Conservation (phyloP, 2,329 filamentous ascomycete species). For the Escovopsis sp. region DNA sequence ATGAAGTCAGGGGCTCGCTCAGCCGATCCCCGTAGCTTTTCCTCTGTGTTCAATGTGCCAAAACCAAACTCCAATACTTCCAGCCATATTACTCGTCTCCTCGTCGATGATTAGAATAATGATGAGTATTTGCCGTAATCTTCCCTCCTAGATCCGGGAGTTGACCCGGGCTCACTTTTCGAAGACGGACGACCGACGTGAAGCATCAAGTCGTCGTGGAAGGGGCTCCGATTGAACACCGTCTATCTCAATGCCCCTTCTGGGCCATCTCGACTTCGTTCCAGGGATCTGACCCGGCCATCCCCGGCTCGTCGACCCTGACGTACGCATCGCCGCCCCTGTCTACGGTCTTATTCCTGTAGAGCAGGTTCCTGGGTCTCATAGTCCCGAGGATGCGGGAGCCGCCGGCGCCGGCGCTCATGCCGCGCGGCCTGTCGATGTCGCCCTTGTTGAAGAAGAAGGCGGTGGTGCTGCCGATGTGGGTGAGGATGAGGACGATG, state of each 20-base stretch:
- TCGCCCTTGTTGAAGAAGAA: slow-evolving; percentile 2
- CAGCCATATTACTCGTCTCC: no score
- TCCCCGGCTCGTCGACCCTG: not conserved
- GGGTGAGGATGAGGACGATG: slow-evolving; percentile 18
- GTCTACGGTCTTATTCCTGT: not conserved
- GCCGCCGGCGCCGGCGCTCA: no score
- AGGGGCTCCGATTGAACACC: no score
- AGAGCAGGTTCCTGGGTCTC: not conserved
- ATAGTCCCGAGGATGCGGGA: no score
- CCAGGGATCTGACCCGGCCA: not conserved
- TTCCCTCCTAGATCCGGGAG: no score
- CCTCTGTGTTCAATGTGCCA: not conserved
- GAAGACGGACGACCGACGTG: no score
- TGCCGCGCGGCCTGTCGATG: no score
- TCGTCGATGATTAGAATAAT: no score
- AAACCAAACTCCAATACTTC: not conserved
- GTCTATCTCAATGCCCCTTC: no score
- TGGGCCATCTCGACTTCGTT: not conserved
- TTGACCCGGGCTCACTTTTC: no score
- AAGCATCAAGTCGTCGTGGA: no score
- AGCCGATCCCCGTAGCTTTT: not conserved
- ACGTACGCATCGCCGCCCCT: not conserved
- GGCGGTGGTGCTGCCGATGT: slow-evolving; percentile 11
- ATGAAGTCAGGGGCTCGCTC: not conserved
- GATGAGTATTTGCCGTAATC: no score